Evolutionary conservation across 345 rosid genomes (phyloP).

Genomic region (Salix dunnii): DNA sequence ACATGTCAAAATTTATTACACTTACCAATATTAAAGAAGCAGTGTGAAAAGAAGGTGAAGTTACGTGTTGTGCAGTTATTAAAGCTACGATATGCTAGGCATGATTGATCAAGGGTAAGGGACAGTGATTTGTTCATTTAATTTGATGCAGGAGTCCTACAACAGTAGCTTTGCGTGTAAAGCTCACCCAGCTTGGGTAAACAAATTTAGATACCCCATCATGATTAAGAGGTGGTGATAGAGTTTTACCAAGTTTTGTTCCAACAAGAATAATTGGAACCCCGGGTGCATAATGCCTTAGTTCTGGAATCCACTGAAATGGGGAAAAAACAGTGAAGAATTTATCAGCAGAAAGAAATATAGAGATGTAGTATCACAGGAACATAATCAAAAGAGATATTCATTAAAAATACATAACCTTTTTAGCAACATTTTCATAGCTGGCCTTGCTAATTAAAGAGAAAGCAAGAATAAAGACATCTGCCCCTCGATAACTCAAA

Average conservation of each 20-base stretch:
- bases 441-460: conserved; percentile 99
- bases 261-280: conserved; percentile 90
- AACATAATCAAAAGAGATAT: background rate
- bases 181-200: background rate
- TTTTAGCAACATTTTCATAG: conserved; percentile 92
- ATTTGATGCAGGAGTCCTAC: background rate
- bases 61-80: background rate
- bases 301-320: conserved; percentile 95
- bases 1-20: background rate
- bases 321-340: conserved; percentile 4
- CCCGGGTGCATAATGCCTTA: conserved; percentile 93
- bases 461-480: conserved; percentile 90
- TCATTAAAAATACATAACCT: conserved; percentile 40
- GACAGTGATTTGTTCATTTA: background rate
- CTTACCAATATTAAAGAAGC: background rate
- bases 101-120: background rate
- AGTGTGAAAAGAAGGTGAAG: background rate
- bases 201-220: background rate
- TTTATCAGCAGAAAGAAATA: conserved; percentile 8
- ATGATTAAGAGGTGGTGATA: background rate
- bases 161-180: background rate
- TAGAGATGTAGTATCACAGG: background rate
- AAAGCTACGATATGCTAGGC: background rate
- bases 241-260: conserved; percentile 76
- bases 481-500: conserved; percentile 91